These are phyloP conservation scores for Chrysoporthe cubensis DNA, from an alignment of 2,329 filamentous ascomycete species.

Conservation along the genomic window DNA sequence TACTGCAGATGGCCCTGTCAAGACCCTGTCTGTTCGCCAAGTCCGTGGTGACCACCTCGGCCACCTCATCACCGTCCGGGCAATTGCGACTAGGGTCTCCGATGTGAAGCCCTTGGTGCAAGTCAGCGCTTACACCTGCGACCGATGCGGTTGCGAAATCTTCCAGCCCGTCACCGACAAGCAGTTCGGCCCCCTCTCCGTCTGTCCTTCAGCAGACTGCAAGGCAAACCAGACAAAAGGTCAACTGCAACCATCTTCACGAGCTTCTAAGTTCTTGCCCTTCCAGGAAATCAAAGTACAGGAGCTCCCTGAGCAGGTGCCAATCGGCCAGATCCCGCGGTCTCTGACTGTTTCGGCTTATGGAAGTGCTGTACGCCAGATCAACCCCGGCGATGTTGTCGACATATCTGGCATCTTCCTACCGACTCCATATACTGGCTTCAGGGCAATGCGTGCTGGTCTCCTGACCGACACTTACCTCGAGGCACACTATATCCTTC, in stretches of 20 bases:
- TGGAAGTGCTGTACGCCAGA: conserved; percentile 79
- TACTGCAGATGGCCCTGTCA: conserved; percentile 64
- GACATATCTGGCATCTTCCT: conserved; percentile 96
- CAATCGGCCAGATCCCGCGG: conserved; percentile 94
- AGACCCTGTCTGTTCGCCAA: conserved; percentile 84
- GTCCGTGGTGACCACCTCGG: conserved; percentile 93
- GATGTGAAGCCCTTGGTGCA: conserved; percentile 98
- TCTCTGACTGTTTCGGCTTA: conserved; percentile 89
- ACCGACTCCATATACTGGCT: conserved; percentile 97
- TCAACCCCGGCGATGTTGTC: conserved; percentile 93
- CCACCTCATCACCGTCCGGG: conserved; percentile 88
- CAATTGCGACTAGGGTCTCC: conserved; percentile 92
- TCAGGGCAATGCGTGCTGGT: conserved; percentile 94
- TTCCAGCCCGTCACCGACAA: conserved; percentile 95
- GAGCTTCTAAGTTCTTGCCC: conserved; percentile 93
- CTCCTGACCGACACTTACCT: conserved; percentile 97
- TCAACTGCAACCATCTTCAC: conserved; percentile 90
- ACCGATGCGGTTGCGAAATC: conserved; percentile 94
- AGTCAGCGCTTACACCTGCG: conserved; percentile 97
- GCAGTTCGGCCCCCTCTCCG: conserved; percentile 83
- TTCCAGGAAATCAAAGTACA: conserved; percentile 99
- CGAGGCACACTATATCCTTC: conserved; percentile 88
- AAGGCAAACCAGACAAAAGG: conserved; percentile 89
- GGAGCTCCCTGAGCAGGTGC: conserved; percentile 98
- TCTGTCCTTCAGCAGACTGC: conserved; percentile 91